Base-by-base conservation (phyloP, 2,329 filamentous ascomycete species). In the Sporothrix brunneoviolacea region DNA sequence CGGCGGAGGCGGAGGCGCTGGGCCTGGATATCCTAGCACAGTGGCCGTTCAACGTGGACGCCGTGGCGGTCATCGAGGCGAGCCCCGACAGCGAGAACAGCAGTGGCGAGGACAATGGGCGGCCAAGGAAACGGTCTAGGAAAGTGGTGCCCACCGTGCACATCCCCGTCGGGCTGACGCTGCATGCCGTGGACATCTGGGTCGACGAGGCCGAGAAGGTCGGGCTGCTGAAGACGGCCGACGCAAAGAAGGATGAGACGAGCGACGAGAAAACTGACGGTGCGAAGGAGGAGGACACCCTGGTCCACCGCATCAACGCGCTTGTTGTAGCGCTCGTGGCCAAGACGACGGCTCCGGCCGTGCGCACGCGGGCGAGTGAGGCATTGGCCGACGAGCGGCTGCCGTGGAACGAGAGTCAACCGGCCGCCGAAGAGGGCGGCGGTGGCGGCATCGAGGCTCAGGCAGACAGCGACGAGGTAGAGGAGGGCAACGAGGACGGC, bases 141-240 rank as follows among this genome's bases (percentile, higher is more conserved):
- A 60, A 59, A 24, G 61, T 62, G 32, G 64, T 66, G 22, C 41
- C 53, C 3, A 64, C 66, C n/a, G 33, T 63, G 16, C 58, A 54
- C 48, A 80, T 94, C 1, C 86, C 91, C 0, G 86, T 93, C 59
- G 93, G 93, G 0, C 64, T 98, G 65, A 73, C 89, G 55, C 83
- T 95, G 66, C 93, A 98, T 68, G 79, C 91, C 13, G 68, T 95
- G 56, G 93, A 98, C 70, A 78, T 97, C 48, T 97, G 87, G 81
- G 78, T 95, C 8, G 93, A 76, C 58, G 73, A 72, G 16, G 59
- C 61, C 3, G 66, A 64, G 40, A 70, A 69, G 62, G 61, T 66
- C 6, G 67, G 63, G 0, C 56, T 65, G 48, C 53, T 68, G 18
- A 60, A 10, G 16, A 16, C 24, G 22, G n/a, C 16, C 4, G 12